Conservation (phyloP, 2,329 filamentous ascomycete genomes). For the Onygenales sp. region DNA sequence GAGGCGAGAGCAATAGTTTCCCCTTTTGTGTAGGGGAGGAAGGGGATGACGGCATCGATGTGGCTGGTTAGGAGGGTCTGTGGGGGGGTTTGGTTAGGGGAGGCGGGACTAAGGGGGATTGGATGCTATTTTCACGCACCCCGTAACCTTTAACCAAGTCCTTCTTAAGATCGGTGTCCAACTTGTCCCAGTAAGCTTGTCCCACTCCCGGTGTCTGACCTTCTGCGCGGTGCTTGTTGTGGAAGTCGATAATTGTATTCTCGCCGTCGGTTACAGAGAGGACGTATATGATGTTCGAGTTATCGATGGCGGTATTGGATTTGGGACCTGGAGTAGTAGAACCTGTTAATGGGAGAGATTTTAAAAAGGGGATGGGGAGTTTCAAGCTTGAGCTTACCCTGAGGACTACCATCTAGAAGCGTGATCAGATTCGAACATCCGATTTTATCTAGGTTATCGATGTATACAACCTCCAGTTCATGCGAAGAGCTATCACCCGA, state of each 20-base stretch:
- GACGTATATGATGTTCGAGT: constrained; percentile 28
- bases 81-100: neutral
- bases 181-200: neutral
- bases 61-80: constrained; percentile 34
- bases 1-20: constrained; percentile 37
- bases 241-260: constrained; percentile 8
- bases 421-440: constrained; percentile 40
- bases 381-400: constrained; percentile 3
- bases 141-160: constrained; percentile 6
- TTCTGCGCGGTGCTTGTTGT: neutral
- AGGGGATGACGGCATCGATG: constrained; percentile 34
- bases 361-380: constrained; percentile 27
- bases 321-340: neutral
- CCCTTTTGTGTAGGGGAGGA: constrained; percentile 30
- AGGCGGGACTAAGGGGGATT: neutral
- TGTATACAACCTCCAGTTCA: constrained; percentile 2
- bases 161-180: constrained; percentile 1
- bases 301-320: neutral
- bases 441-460: constrained; percentile 15
- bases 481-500: neutral
- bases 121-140: neutral
- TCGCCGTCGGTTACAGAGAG: constrained; percentile 27
- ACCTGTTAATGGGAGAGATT: neutral
- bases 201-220: neutral
- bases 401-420: constrained; percentile 29